These are phyloP conservation scores for Teratosphaeria gauchensis DNA, from an alignment of 2,329 filamentous ascomycete species.

Conservation along the genomic window DNA sequence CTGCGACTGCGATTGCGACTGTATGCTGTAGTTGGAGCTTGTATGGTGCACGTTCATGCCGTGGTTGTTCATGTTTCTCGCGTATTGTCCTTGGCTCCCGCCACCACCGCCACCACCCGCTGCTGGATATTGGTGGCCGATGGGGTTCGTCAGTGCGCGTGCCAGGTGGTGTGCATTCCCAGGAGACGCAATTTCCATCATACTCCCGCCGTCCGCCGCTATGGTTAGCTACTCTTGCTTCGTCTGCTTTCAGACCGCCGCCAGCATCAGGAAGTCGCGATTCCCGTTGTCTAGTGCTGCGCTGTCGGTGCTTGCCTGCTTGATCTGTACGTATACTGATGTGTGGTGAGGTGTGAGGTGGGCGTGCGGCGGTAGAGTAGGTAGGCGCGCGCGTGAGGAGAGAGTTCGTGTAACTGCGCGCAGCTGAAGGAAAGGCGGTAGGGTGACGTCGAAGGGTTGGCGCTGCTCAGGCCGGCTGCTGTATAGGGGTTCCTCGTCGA, in stretches of 20 bases:
- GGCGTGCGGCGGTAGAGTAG: background rate
- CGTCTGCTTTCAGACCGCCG: background rate
- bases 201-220: background rate
- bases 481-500: background rate
- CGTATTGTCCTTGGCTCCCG: background rate
- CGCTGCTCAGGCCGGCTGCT: background rate
- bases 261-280: background rate
- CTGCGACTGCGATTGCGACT: conserved; percentile 29
- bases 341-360: background rate
- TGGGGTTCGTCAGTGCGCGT: background rate
- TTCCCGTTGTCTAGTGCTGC: background rate
- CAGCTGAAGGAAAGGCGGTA: background rate
- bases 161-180: background rate
- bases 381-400: background rate
- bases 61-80: conserved; percentile 3
- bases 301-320: background rate
- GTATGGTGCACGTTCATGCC: conserved; percentile 31
- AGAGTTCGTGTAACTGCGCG: background rate
- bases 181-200: background rate
- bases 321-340: background rate
- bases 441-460: background rate
- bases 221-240: background rate
- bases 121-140: background rate
- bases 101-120: background rate
- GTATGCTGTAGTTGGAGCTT: conserved; percentile 37